Evolutionary conservation across 306 rosid genomes (phyloP).

Genomic region (Begonia fuchsioides): DNA sequence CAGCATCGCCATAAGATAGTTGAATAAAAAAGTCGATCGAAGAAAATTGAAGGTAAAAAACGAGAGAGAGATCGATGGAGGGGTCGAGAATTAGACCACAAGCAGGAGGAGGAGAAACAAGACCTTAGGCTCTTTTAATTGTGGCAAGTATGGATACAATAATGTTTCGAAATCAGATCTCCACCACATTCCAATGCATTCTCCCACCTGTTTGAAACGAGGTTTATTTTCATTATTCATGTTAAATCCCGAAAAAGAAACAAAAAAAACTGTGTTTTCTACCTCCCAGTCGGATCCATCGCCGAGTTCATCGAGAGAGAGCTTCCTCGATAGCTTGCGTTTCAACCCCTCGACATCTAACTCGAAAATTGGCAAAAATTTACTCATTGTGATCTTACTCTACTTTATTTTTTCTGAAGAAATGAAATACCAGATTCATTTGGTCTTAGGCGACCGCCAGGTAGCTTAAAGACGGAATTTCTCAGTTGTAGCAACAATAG

Average conservation of each 20-base stretch:
- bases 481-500: slow-evolving; percentile 59
- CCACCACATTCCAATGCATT: slow-evolving; percentile 90
- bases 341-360: slow-evolving; percentile 69
- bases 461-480: slow-evolving; percentile 66
- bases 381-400: neutral
- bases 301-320: slow-evolving; percentile 30
- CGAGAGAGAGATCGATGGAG: too few relatives aligned
- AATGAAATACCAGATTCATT: slow-evolving; percentile 56
- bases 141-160: slow-evolving; percentile 48
- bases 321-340: slow-evolving; percentile 64
- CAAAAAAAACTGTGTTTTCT: neutral
- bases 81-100: too few relatives aligned
- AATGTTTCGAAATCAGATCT: slow-evolving; percentile 59
- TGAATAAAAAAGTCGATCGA: too few relatives aligned
- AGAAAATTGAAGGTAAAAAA: too few relatives aligned
- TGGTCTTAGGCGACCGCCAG: slow-evolving; percentile 82
- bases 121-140: slow-evolving; percentile 56
- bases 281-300: slow-evolving; percentile 84
- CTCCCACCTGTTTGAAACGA: slow-evolving; percentile 37
- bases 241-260: neutral
- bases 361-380: neutral
- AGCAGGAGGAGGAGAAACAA: slow-evolving; percentile 1
- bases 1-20: neutral
- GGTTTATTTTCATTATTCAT: neutral
- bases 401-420: neutral